phyloP scores from a whole-genome alignment of 2,329 filamentous ascomycete species.

The Plectosphaerella sp. region DNA sequence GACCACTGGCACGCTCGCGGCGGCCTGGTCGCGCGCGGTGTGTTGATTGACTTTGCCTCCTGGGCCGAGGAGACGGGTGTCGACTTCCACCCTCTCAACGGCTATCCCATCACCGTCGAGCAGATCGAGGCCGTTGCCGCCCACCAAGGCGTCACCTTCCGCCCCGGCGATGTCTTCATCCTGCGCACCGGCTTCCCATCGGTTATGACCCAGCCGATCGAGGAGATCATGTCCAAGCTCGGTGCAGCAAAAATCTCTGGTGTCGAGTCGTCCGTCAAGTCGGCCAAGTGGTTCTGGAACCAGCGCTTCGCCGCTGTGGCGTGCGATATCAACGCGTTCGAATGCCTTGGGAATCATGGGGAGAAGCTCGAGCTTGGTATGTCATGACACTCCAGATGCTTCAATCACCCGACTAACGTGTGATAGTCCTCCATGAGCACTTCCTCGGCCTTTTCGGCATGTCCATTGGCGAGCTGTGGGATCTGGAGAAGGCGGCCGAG shows the following conservation, averaged over 20 bases:
- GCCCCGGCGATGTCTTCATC: conserved; percentile 62
- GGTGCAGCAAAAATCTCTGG: conserved; percentile 24
- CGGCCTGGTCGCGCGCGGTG: conserved; percentile 49
- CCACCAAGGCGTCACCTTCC: conserved; percentile 58
- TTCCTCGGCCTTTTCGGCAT: conserved; percentile 47
- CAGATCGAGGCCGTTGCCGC: conserved; percentile 55
- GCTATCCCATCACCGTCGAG: conserved; percentile 46
- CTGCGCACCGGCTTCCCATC: conserved; percentile 61
- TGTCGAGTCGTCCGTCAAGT: conserved; percentile 41
- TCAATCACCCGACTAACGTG: not conserved
- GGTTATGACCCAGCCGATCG: conserved; percentile 43
- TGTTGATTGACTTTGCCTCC: conserved; percentile 49
- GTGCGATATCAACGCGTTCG: conserved; percentile 59
- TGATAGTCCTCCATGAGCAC: conserved; percentile 39
- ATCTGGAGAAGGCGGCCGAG: conserved; percentile 47
- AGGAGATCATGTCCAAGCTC: conserved; percentile 28
- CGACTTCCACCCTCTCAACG: conserved; percentile 44
- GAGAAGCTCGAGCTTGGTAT: conserved; percentile 34
- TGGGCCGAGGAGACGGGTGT: conserved; percentile 47
- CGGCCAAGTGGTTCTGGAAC: conserved; percentile 65
- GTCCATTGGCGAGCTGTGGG: conserved; percentile 51
- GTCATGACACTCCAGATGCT: conserved; percentile 6
- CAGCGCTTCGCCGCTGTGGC: conserved; percentile 63
- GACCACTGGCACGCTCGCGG: conserved; percentile 49
- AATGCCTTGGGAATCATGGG: conserved; percentile 51